A percentile compares a stretch with the other conserved stretches of the same genome.
These are phyloP conservation scores for Fragaria ananassa DNA, from an alignment of 306 rosid genomes.

Conservation along the genomic window DNA sequence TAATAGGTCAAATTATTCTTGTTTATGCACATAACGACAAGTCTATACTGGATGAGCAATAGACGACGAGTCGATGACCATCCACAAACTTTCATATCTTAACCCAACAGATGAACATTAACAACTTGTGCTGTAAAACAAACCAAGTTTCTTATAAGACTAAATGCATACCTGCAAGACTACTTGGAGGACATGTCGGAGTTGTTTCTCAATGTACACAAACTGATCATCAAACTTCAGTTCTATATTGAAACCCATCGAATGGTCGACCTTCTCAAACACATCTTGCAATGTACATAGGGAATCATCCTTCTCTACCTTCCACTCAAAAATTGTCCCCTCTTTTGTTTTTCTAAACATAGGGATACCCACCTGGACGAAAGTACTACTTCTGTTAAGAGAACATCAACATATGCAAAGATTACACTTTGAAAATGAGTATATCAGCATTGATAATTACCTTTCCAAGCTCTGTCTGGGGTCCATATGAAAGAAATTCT, in stretches of 20 bases:
- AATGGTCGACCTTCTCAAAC: constrained; percentile 45
- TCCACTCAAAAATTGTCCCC: constrained; percentile 51
- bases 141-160: background rate
- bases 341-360: constrained; percentile 56
- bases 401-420: background rate
- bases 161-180: constrained; percentile 40
- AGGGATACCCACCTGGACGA: constrained; percentile 38
- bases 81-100: background rate
- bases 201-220: constrained; percentile 46
- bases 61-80: too few relatives aligned
- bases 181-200: constrained; percentile 44
- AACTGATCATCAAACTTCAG: constrained; percentile 69
- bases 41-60: background rate
- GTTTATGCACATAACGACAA: background rate
- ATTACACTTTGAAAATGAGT: background rate
- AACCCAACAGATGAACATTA: background rate
- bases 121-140: background rate
- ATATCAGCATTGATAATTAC: constrained; percentile 1
- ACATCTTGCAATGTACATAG: constrained; percentile 74
- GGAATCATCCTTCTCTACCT: constrained; percentile 65
- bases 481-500: constrained; percentile 72
- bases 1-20: background rate
- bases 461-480: constrained; percentile 45
- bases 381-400: background rate
- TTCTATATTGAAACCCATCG: constrained; percentile 76